phyloP scores from a whole-genome alignment of 2,329 filamentous ascomycete species.

The Knoxdaviesia proteae region DNA sequence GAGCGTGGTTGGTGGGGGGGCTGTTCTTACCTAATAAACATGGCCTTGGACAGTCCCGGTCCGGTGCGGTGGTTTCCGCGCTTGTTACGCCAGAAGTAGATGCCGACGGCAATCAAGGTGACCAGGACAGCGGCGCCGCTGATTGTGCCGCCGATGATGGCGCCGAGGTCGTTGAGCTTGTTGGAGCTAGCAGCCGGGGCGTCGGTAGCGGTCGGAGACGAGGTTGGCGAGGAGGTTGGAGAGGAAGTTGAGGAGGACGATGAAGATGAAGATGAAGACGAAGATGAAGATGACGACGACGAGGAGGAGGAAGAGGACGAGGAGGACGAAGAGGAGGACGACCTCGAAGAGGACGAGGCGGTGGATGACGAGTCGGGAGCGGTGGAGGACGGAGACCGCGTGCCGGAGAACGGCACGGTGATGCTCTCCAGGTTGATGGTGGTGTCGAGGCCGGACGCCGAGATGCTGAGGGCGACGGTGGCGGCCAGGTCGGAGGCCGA shows the following conservation, averaged over 20 bases:
- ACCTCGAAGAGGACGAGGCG: neutral
- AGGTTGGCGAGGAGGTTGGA: neutral
- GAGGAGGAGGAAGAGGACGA: conserved; percentile 1
- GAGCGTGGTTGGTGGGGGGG: no score
- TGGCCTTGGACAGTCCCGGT: no score
- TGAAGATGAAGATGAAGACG: conserved; percentile 4
- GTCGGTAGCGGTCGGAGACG: conserved; percentile 2
- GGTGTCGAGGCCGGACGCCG: conserved; percentile 1
- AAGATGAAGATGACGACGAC: conserved; percentile 1
- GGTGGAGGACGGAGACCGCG: conserved; percentile 4
- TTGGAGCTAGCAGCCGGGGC: conserved; percentile 3
- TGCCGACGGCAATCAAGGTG: conserved; percentile 17
- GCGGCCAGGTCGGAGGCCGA: conserved; percentile 23
- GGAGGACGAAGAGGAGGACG: neutral
- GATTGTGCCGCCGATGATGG: conserved; percentile 32
- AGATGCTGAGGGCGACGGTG: conserved; percentile 23
- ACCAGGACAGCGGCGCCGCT: conserved; percentile 26
- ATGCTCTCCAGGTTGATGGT: neutral
- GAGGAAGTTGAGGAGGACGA: conserved; percentile 5
- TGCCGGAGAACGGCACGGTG: conserved; percentile 5
- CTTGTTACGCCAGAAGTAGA: conserved; percentile 22
- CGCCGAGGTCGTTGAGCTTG: conserved; percentile 17
- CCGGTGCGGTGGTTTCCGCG: conserved; percentile 11
- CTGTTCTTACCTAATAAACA: no score
- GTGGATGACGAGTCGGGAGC: conserved; percentile 1